Percentiles rank a stretch among this genome's conserved stretches.
phyloP scores from a whole-genome alignment of 768 basidiomycete species.

The Suillus luteus region DNA sequence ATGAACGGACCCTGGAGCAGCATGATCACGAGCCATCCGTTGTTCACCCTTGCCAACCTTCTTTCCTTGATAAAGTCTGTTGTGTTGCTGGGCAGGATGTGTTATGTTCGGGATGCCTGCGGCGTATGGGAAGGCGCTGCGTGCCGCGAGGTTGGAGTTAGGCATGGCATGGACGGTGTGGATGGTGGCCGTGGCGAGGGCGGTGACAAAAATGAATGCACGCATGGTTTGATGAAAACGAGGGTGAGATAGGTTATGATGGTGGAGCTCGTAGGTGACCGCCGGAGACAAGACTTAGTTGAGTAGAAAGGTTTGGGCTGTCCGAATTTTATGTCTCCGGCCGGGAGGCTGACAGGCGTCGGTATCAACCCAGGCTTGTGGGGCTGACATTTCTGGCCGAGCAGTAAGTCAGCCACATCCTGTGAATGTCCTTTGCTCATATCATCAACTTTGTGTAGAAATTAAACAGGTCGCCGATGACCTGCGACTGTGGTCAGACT shows the following conservation, averaged over 20 bases:
- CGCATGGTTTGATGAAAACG: conserved; percentile 26
- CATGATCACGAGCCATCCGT: not conserved
- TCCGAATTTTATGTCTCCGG: not conserved
- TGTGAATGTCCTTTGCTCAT: not conserved
- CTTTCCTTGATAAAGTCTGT: conserved; percentile 21
- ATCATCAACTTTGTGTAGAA: not conserved
- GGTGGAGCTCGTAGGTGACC: not conserved
- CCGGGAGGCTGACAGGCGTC: not conserved
- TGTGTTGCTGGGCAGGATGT: conserved; percentile 34
- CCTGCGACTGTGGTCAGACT: not conserved
- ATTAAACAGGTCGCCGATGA: not conserved
- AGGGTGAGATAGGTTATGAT: not conserved
- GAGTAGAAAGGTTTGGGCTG: not conserved
- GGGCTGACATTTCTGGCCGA: not conserved
- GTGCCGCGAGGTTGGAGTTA: conserved; percentile 25
- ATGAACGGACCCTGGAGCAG: not conserved
- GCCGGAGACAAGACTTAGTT: not conserved
- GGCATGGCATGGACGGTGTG: conserved; percentile 24
- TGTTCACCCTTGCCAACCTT: conserved; percentile 4
- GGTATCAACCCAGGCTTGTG: not conserved
- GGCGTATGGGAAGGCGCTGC: conserved; percentile 20
- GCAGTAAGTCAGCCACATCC: not conserved
- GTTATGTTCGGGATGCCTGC: conserved; percentile 26
- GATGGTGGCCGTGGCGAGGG: conserved; percentile 24
- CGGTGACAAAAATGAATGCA: conserved; percentile 23